These are phyloP conservation scores for Candida sp. DNA, from an alignment of 1,139 yeast genomes.

Conservation along the genomic window DNA sequence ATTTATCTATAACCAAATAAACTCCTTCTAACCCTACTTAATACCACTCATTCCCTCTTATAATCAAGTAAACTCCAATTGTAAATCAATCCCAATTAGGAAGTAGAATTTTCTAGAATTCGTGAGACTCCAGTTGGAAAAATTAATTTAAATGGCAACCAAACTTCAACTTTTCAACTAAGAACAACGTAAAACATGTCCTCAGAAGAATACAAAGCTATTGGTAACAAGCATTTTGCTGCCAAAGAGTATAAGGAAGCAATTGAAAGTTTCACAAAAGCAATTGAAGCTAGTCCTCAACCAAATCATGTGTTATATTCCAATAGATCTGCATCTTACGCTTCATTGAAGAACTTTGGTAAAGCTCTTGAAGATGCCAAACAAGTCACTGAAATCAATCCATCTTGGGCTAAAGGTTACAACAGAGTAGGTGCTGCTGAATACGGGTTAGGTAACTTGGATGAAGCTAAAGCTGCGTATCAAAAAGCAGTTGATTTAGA, in stretches of 20 bases:
- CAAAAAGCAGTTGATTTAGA: slow-evolving; percentile 83
- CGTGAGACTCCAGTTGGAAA: neutral
- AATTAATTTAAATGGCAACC: neutral
- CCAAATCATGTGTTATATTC: slow-evolving; percentile 93
- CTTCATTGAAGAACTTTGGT: slow-evolving; percentile 71
- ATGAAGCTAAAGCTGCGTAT: slow-evolving; percentile 67
- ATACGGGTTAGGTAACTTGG: slow-evolving; percentile 76
- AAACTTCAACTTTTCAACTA: neutral
- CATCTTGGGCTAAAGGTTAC: slow-evolving; percentile 92
- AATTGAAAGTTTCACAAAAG: slow-evolving; percentile 75
- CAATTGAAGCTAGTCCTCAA: slow-evolving; percentile 75
- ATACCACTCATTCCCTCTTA: too few species aligned
- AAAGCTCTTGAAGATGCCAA: slow-evolving; percentile 83
- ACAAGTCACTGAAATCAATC: slow-evolving; percentile 74
- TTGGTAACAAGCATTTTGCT: slow-evolving; percentile 90
- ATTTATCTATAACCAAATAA: too few species aligned
- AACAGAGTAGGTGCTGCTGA: slow-evolving; percentile 93
- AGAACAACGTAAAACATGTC: neutral
- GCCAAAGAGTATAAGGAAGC: slow-evolving; percentile 84
- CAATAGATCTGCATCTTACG: slow-evolving; percentile 90
- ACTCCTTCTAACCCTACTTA: too few species aligned
- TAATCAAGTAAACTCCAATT: too few species aligned
- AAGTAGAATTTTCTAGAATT: neutral
- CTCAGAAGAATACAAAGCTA: slow-evolving; percentile 71
- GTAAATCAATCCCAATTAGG: neutral